Conservation (phyloP, 495 filamentous ascomycete genomes). For the Pyrenula massariospora region DNA sequence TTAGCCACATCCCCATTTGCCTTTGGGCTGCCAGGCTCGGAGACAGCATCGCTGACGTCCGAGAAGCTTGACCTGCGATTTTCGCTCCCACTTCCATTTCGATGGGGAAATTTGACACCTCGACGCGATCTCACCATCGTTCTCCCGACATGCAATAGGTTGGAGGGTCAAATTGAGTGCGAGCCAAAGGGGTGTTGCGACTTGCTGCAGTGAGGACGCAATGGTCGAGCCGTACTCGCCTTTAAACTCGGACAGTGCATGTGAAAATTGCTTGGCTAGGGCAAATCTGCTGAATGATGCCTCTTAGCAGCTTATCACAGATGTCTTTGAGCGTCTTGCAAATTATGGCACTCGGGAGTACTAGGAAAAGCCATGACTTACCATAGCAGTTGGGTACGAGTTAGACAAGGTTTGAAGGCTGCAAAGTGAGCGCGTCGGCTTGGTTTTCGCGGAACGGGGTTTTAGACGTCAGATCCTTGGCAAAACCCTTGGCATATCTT, state of each 20-base stretch:
- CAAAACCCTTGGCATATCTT: no score
- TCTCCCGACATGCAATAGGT: neutral
- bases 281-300: no score
- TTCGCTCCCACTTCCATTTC: conserved; percentile 39
- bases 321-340: no score
- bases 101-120: conserved; percentile 73
- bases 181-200: neutral
- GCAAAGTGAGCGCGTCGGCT: neutral
- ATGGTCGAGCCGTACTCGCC: neutral
- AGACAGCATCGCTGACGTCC: conserved; percentile 67
- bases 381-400: neutral
- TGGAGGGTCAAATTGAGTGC: neutral
- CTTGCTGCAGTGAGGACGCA: no score
- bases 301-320: no score
- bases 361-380: neutral
- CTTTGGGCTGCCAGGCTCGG: conserved; percentile 45
- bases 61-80: conserved; percentile 61
- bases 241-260: neutral
- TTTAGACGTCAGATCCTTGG: neutral
- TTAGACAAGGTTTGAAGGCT: neutral
- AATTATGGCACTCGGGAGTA: no score
- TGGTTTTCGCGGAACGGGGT: neutral
- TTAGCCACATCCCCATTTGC: conserved; percentile 33
- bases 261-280: neutral
- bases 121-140: conserved; percentile 65